A percentile compares a stretch with the other conserved stretches of the same genome.
Evolutionary conservation across 2,329 filamentous ascomycete genomes (phyloP).

Genomic region (Nemania sp.): DNA sequence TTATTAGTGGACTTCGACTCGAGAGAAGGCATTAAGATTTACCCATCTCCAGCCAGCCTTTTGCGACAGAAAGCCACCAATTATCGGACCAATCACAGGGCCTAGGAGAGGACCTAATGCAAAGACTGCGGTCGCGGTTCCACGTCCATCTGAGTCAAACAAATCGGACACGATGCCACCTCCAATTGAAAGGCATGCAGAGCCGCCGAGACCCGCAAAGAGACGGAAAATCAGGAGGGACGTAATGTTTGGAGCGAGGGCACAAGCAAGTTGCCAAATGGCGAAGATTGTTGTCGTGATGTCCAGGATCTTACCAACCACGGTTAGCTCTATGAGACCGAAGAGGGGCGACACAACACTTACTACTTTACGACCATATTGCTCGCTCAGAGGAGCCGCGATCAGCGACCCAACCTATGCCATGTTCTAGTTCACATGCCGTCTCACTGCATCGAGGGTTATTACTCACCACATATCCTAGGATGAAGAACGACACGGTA

Average conservation of each 20-base stretch:
- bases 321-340: conserved; percentile 1
- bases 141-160: conserved; percentile 19
- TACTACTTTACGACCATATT: conserved; percentile 25
- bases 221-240: conserved; percentile 21
- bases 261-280: conserved; percentile 21
- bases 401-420: conserved; percentile 24
- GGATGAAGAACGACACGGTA: conserved; percentile 27
- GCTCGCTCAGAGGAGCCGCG: conserved; percentile 22
- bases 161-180: conserved; percentile 25
- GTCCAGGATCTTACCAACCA: conserved; percentile 13
- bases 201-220: conserved; percentile 18
- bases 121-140: conserved; percentile 22
- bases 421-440: background rate
- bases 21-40: background rate
- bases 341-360: background rate
- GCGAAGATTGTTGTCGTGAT: conserved; percentile 21
- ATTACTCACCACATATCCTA: conserved; percentile 25
- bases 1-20: background rate
- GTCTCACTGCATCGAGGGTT: background rate
- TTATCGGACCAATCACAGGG: conserved; percentile 26
- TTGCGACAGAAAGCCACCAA: conserved; percentile 21
- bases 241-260: conserved; percentile 20
- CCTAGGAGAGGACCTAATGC: conserved; percentile 23
- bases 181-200: conserved; percentile 25
- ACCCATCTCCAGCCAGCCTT: conserved; percentile 26